Base-by-base conservation (phyloP, 768 basidiomycete genomes). In the Termitomyces sp. region DNA sequence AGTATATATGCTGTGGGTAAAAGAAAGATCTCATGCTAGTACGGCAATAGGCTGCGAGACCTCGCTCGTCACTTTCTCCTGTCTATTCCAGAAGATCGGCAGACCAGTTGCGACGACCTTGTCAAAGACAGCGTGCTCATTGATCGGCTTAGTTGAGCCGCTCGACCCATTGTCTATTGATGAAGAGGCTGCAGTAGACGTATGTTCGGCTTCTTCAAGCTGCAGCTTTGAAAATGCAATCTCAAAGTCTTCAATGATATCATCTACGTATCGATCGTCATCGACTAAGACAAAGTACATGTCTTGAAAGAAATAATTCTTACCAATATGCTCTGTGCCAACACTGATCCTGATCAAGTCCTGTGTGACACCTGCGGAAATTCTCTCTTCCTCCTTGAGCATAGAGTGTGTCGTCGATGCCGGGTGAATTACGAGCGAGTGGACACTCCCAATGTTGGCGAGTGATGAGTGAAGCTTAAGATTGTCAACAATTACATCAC, bases 401-500 rank as follows among this genome's bases (percentile, higher is more conserved):
- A 83, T 83, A 55, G 75, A 72, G 59, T 86, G 84, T 4, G 84
- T 86, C 51, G 85, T 84, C 21, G 75, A 73, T 15, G 78, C 80
- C 0, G 84, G 82, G 57, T 82, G 80, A 42, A 86, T 81, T 14
- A 81, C 79, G 1, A 85, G 73, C 14, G 79, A 60, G 17, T 58
- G 50, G 3, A 57, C 59, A 21, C 54, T 53, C 5, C 68, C 71
- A 12, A 73, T 63, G 44, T 75, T 75, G 9, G 70, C 71, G 8
- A 75, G 65, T 41, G 73, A 67, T 47, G 68, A 69, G 11, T 69
- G 69, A 3, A 78, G 66, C 53, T 70, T 66, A 54, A 78, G 68
- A 19, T 65, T 64, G 55, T 79, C 73, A 1, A 78, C 70, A 10
- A 78, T 68, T 8, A 62, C 59, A 43, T 64, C 62, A 1, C 70